Base-by-base conservation (phyloP, 2,329 filamentous ascomycete genomes). In the Epichloe sibirici region DNA sequence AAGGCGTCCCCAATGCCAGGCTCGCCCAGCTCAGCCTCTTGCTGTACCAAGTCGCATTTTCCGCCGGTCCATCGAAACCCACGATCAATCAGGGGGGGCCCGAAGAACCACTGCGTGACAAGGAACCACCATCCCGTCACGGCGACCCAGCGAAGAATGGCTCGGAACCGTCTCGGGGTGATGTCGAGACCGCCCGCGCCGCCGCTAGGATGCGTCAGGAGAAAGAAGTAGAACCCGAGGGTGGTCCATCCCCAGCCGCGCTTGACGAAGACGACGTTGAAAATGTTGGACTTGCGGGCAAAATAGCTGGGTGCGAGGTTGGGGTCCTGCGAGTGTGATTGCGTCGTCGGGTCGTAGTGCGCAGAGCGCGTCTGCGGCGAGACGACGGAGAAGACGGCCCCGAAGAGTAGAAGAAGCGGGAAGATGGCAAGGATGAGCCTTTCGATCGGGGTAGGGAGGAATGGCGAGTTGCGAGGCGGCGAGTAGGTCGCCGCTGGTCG, bases 31-130 rank as follows among this genome's bases (percentile, higher is more conserved):
- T 69, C 65, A 1, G 75, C 68, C 45, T 74, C 72, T 49, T 71
- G 69, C 51, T 71, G 64, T 3, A 81, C 73, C 13, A 81, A 61
- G 64, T 88, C 82, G 66, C 93, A 98, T 62, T 79, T 79, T 1
- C 93, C 93, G 3, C 93, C 93, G 0, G 89, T 95, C 67, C 88
- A 79, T n/a, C 82, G 75, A 66, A 97, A 98, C 3, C 86, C 82
- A 53, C 90, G 84, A 66, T 98, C 93, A 61, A 97, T 91, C 48
- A 98, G 74, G 21, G 90, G 77, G 2, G 93, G 83, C 0, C 93
- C 93, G 62, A 98, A 96, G 68, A 83, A 97, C 93, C 93, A 97
- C 73, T 97, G 93, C 57, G 93, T 98, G 17, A 93, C 83, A 40
- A 89, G 71, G 43, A 89, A 74, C 93, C 93, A 98, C 69, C 83